phyloP scores from a whole-genome alignment of 176 grass and related monocot species.

The Triticum dicoccoides region DNA sequence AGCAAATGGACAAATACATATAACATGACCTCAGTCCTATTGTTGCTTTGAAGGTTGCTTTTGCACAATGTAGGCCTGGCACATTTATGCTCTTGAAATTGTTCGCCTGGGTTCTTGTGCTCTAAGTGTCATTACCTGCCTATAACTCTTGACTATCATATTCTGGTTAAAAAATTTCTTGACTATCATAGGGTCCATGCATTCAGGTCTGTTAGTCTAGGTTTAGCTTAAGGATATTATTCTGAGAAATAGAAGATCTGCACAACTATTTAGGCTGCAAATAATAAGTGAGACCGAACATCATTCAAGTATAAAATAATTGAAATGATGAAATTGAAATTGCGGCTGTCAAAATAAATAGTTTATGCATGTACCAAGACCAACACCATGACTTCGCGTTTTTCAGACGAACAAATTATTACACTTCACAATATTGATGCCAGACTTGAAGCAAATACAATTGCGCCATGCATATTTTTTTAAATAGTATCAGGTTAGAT shows the following conservation, averaged over 20 bases:
- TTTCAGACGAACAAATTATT: background rate
- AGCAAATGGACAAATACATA: conserved; percentile 1
- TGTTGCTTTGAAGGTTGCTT: conserved; percentile 19
- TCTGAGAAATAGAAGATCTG: background rate
- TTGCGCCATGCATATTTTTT: background rate
- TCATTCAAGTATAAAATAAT: background rate
- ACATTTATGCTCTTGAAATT: conserved; percentile 1
- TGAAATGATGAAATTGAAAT: conserved; percentile 29
- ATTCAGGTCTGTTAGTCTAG: background rate
- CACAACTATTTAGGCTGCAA: background rate
- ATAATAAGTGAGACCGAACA: conserved; percentile 4
- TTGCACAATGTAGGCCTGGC: background rate
- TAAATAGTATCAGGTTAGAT: background rate
- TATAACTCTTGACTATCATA: background rate
- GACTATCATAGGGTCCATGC: background rate
- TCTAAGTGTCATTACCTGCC: background rate
- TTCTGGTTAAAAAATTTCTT: background rate
- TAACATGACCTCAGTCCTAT: background rate
- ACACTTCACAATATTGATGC: background rate
- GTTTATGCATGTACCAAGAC: background rate
- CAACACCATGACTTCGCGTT: background rate
- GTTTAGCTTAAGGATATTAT: background rate
- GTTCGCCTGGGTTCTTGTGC: background rate
- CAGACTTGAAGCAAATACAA: conserved; percentile 5
- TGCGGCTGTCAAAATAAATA: background rate